Conservation (phyloP, 768 basidiomycete species). For the Auriscalpium orientale region DNA sequence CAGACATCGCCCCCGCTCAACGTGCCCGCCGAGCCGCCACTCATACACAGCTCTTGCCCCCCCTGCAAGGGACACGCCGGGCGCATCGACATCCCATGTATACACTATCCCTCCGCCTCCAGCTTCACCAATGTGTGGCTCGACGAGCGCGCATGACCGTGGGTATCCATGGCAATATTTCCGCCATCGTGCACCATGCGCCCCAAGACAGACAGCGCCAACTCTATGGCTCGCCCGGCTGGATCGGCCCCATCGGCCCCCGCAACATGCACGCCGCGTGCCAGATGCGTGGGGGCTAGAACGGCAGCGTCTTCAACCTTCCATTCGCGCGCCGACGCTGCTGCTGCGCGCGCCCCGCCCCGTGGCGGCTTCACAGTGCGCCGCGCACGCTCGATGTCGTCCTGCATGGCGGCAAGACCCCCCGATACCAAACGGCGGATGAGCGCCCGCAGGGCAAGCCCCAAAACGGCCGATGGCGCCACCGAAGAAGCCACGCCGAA, state of each 20-base stretch:
- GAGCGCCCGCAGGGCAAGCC: conserved; percentile 9
- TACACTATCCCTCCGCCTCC: no score
- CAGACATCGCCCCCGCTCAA: no score
- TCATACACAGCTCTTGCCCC: no score
- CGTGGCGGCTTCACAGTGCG: not conserved
- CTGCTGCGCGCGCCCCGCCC: not conserved
- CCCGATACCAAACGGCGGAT: conserved; percentile 1
- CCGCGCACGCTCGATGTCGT: not conserved
- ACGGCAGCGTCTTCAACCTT: not conserved
- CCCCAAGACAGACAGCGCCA: conserved; percentile 5
- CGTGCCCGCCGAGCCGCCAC: no score
- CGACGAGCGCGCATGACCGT: not conserved
- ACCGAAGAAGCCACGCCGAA: not conserved
- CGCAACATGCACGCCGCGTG: not conserved
- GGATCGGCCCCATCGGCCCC: not conserved
- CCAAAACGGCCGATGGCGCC: conserved; percentile 6
- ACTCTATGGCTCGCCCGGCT: not conserved
- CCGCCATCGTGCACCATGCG: not conserved
- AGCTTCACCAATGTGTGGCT: no score
- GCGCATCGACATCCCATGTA: no score
- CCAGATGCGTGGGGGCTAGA: conserved; percentile 8
- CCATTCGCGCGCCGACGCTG: not conserved
- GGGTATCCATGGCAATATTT: conserved; percentile 2
- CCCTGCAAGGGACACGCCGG: no score
- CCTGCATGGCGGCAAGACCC: conserved; percentile 1